These are phyloP conservation scores for Candida rishiriensis DNA, from an alignment of 805 yeast genomes.

Conservation along the genomic window DNA sequence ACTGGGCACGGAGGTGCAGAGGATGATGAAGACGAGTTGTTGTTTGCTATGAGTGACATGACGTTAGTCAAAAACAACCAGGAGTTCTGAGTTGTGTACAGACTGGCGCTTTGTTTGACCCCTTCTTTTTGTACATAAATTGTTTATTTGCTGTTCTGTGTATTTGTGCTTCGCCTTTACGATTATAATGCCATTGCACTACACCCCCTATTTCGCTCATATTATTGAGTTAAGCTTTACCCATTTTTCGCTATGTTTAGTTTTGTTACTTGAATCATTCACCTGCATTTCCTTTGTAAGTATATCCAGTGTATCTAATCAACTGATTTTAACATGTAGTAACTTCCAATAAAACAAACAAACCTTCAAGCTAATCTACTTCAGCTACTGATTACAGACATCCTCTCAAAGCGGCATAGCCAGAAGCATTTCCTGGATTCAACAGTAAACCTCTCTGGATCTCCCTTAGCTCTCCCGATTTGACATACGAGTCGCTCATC, in stretches of 20 bases:
- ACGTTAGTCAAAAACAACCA: slow-evolving; percentile 28
- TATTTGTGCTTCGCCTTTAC: not conserved
- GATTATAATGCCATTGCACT: too few species aligned
- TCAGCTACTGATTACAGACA: slow-evolving; percentile 6
- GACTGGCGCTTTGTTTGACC: too few species aligned
- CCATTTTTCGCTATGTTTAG: too few species aligned
- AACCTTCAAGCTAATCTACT: not conserved
- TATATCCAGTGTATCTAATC: too few species aligned
- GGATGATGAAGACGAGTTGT: slow-evolving; percentile 62
- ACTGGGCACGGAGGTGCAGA: slow-evolving; percentile 24
- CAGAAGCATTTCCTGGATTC: slow-evolving; percentile 46
- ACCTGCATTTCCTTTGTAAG: too few species aligned
- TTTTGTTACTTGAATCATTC: too few species aligned
- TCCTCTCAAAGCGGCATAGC: slow-evolving; percentile 14
- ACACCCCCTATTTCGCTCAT: too few species aligned
- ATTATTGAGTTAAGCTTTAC: too few species aligned
- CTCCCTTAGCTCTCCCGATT: slow-evolving; percentile 44
- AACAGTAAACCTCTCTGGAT: slow-evolving; percentile 67
- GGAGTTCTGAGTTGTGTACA: slow-evolving; percentile 12
- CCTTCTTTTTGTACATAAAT: too few species aligned
- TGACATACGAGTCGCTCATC: slow-evolving; percentile 48
- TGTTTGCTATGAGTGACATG: slow-evolving; percentile 76
- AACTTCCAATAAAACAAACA: too few species aligned
- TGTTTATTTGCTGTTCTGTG: not conserved
- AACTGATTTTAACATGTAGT: too few species aligned